Base-by-base conservation (phyloP, 1,284 basidiomycete genomes). In the Cryptococcus jaspeensis region DNA sequence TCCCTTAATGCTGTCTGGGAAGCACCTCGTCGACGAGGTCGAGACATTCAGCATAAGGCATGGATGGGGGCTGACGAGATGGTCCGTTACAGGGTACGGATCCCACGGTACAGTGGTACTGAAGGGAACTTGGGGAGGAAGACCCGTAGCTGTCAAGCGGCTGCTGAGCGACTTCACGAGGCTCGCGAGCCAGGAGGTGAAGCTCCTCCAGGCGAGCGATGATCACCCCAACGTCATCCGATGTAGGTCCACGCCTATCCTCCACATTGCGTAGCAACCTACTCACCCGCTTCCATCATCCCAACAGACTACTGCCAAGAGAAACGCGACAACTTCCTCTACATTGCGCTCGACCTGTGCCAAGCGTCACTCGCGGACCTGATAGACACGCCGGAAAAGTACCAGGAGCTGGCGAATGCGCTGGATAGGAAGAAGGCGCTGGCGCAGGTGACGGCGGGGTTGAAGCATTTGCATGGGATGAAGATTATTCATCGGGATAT, bases 401-500 rank as follows among this genome's bases (percentile, higher is more conserved):
- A 78, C 52, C 56, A 82, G 9, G 76, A 86, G 49, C 84, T 87
- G 78, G 83, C 83, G 6, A 85, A 89, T 36, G 84, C 89, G 45
- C 89, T 95, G 70, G 88, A 95, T 52, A 87, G 90, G 9, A 96
- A 96, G 75, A 86, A 86, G 58, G 94, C 93, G 0, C 77, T 99
- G 59, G 82, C 81, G 50, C 92, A 99, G 76, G 89, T 99, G 60
- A 86, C 92, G 0, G 84, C 87, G 13, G 95, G 95, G 3, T 75
- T 99, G 55, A 84, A 87, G 53, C 93, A 98, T 76, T 81, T 99
- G 9, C 95, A 99, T 73, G 89, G 85, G 23, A 85, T 99, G 69
- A 97, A 96, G 78, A 91, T 99, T 63, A 87, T 99, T 22, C 96
- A 99, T 79, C 86, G 96, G 28, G 95, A 99, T 74, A 96, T 99